phyloP scores from a whole-genome alignment of 2,329 filamentous ascomycete species.

The Chrysosporium queenslandicum region DNA sequence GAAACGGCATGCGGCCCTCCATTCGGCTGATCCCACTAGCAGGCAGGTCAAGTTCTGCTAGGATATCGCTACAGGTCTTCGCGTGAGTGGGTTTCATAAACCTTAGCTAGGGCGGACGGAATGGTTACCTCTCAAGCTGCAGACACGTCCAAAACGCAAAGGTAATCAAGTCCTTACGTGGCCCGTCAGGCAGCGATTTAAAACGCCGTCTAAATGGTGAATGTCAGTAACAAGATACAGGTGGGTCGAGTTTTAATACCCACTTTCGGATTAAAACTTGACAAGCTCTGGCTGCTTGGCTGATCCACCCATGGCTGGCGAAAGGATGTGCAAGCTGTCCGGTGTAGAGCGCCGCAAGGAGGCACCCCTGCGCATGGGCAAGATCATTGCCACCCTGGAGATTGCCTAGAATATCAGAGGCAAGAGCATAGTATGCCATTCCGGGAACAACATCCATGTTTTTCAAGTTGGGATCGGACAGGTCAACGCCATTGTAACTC shows the following conservation, averaged over 20 bases:
- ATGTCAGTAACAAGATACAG: not conserved
- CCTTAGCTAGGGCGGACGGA: too few relatives aligned
- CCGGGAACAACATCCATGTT: conserved; percentile 85
- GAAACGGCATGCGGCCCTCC: conserved; percentile 39
- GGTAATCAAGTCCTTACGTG: conserved; percentile 51
- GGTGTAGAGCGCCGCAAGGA: conserved; percentile 79
- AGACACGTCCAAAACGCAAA: conserved; percentile 89
- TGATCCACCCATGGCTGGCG: conserved; percentile 69
- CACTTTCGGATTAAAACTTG: conserved; percentile 68
- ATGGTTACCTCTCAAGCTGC: conserved; percentile 73
- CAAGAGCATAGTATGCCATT: conserved; percentile 78
- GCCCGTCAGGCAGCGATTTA: conserved; percentile 23
- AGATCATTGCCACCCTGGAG: conserved; percentile 69
- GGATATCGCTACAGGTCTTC: conserved; percentile 59
- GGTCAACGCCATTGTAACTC: conserved; percentile 16
- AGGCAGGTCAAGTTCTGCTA: conserved; percentile 68
- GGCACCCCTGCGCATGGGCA: conserved; percentile 71
- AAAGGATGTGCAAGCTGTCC: conserved; percentile 78
- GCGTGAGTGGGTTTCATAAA: not conserved
- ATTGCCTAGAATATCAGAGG: conserved; percentile 74
- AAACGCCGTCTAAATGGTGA: conserved; percentile 27
- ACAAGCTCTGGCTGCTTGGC: conserved; percentile 49
- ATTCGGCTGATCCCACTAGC: conserved; percentile 50
- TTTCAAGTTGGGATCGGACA: conserved; percentile 28
- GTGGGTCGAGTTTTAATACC: too few relatives aligned